Evolutionary conservation across 1,139 yeast species (phyloP), one percentile per base, ranked within the genome.

Genomic region (Magnusiomyces tetraspermus): DNA sequence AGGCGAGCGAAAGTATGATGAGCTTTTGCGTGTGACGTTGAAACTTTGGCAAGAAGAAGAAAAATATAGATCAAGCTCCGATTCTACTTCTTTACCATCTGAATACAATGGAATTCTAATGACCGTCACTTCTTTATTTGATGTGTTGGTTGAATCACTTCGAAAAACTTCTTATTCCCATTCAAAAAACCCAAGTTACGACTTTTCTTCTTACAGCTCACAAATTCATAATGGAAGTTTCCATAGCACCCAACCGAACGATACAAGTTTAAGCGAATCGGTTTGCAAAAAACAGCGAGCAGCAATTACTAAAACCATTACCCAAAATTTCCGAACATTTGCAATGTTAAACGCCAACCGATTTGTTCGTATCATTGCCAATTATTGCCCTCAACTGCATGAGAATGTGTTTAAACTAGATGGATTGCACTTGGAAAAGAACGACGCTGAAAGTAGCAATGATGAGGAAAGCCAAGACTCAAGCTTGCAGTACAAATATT

Each of bases 1-100:
- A 45, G 68, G 77, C 0, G 79, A 83, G 55, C 75, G 76, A 8
- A 74, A 72, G 53, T 79, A 72, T 58, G 69, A 79, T 1, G 76
- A 80, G 54, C 76, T 83, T 1, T 61, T 78, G 15, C 69, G 71
- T 31, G 68, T 76, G 2, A 72, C 78, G 68, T 53, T 72, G 13
- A 60, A 58, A 26, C 50, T 57, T n/a, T 51, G 51, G 53, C 50
- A 48, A 48, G 52, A 45, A 28, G 53, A 48, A 41, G 55, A 57
- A 10, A 53, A 55, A 8, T 51, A 57, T 15, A 59, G 51, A 30
- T 51, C 50, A 21, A 43, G 50, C 4, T 46, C 55, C 23, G 59
- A 57, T 13, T n/a, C n/a, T n/a, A n/a, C n/a, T n/a, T n/a, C n/a
- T n/a, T n/a, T n/a, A n/a, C n/a, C n/a, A n/a, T 28, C 33, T 28